These are phyloP conservation scores for Saraca asoca DNA, from an alignment of 331 rosid species.

Conservation along the genomic window DNA sequence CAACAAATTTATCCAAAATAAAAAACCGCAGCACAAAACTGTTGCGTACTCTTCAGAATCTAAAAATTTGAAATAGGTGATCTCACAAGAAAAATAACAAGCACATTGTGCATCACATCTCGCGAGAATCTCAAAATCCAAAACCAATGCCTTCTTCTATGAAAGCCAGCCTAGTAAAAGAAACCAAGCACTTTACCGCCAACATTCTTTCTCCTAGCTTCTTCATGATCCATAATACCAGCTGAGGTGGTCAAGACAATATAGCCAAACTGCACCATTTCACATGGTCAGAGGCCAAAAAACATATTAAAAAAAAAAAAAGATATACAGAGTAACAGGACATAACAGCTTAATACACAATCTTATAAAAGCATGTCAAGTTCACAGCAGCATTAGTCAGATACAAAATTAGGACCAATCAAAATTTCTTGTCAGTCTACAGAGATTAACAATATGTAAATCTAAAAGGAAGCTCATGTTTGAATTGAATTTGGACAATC, in stretches of 20 bases:
- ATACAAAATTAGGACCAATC: neutral
- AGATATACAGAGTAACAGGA: neutral
- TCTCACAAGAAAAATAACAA: too few species aligned
- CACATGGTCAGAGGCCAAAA: neutral
- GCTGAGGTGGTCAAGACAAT: neutral
- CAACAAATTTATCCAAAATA: too few species aligned
- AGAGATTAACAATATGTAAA: too few species aligned
- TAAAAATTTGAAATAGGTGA: too few species aligned
- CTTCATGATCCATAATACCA: conserved; percentile 1
- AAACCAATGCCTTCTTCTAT: neutral
- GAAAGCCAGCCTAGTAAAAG: neutral
- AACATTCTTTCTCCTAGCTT: conserved; percentile 1
- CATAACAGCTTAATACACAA: too few species aligned
- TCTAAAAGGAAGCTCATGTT: neutral
- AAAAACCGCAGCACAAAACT: too few species aligned
- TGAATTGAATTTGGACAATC: too few species aligned
- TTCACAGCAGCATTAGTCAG: too few species aligned
- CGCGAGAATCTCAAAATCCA: neutral
- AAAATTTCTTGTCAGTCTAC: neutral
- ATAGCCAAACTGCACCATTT: neutral
- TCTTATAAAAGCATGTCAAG: too few species aligned
- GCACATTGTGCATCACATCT: neutral
- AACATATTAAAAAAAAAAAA: too few species aligned
- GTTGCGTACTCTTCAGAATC: too few species aligned
- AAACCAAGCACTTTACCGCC: conserved; percentile 2